Evolutionary conservation across 2,329 filamentous ascomycete genomes (phyloP).

Genomic region (Penicillium sp.): DNA sequence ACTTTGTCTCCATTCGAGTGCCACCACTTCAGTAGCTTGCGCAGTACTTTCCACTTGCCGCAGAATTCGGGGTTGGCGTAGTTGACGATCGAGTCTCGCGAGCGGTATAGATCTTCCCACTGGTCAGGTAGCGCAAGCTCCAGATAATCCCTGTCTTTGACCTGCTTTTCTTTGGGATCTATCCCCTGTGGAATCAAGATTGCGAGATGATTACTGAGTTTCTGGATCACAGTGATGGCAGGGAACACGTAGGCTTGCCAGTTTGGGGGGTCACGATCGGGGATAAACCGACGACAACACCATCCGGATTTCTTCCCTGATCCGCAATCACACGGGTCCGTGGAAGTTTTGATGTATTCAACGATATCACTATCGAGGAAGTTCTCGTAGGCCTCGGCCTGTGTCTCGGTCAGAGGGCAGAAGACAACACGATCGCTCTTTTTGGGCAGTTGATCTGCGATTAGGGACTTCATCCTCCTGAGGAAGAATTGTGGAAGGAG

Average conservation of each 20-base stretch:
- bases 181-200: slow-evolving; percentile 68
- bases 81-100: slow-evolving; percentile 73
- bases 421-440: slow-evolving; percentile 95
- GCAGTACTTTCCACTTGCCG: slow-evolving; percentile 92
- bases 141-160: slow-evolving; percentile 71
- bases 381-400: slow-evolving; percentile 76
- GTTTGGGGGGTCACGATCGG: slow-evolving; percentile 52
- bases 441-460: slow-evolving; percentile 86
- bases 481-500: slow-evolving; percentile 87
- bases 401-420: slow-evolving; percentile 79
- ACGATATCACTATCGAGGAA: slow-evolving; percentile 72
- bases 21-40: slow-evolving; percentile 85
- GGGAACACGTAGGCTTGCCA: slow-evolving; percentile 84
- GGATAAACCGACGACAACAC: slow-evolving; percentile 66
- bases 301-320: slow-evolving; percentile 70
- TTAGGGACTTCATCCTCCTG: slow-evolving; percentile 86
- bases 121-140: slow-evolving; percentile 68
- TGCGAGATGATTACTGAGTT: slow-evolving; percentile 88
- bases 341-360: slow-evolving; percentile 62
- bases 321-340: slow-evolving; percentile 65
- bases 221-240: slow-evolving; percentile 74
- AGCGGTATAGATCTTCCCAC: slow-evolving; percentile 70
- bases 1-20: slow-evolving; percentile 88
- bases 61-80: slow-evolving; percentile 87
- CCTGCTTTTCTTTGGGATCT: slow-evolving; percentile 67